phyloP scores from a whole-genome alignment of 2,329 filamentous ascomycete species.

The Trichoderma brevicompactum region DNA sequence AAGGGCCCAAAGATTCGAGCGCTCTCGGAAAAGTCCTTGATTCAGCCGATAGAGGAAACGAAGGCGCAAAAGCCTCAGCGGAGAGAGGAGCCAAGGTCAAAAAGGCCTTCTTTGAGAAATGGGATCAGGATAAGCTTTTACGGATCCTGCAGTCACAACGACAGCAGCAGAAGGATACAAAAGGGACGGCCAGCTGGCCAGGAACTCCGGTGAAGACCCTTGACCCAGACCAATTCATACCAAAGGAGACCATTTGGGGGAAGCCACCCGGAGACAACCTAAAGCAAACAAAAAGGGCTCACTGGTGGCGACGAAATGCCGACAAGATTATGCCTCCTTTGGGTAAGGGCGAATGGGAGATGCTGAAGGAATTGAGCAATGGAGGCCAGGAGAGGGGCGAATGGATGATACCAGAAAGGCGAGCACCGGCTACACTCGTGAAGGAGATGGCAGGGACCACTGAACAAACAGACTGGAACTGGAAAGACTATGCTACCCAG shows the following conservation, averaged over 20 bases:
- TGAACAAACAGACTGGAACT: slow-evolving; percentile 43
- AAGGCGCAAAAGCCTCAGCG: not conserved
- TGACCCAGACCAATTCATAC: slow-evolving; percentile 45
- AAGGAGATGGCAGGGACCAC: not conserved
- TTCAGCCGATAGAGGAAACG: not conserved
- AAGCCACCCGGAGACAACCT: slow-evolving; percentile 47
- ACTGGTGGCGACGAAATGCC: slow-evolving; percentile 53
- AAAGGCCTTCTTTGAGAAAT: slow-evolving; percentile 50
- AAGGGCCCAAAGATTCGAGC: slow-evolving; percentile 47
- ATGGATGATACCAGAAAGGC: slow-evolving; percentile 45
- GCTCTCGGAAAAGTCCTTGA: slow-evolving; percentile 45
- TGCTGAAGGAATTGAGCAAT: slow-evolving; percentile 51
- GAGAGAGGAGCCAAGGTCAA: slow-evolving; percentile 27
- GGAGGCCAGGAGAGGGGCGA: slow-evolving; percentile 46
- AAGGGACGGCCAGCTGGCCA: slow-evolving; percentile 37
- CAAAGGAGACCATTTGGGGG: slow-evolving; percentile 55
- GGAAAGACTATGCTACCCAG: slow-evolving; percentile 48
- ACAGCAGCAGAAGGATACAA: slow-evolving; percentile 37
- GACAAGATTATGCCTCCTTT: slow-evolving; percentile 60
- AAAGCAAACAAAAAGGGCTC: slow-evolving; percentile 48
- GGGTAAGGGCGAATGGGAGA: slow-evolving; percentile 58
- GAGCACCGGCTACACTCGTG: slow-evolving; percentile 33
- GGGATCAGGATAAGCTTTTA: slow-evolving; percentile 53
- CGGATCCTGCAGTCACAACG: slow-evolving; percentile 50
- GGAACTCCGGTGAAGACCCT: slow-evolving; percentile 36